Evolutionary conservation across 1,284 basidiomycete genomes (phyloP), one percentile per base, ranked within the genome.

Genomic region (Hymenochaete sp.): DNA sequence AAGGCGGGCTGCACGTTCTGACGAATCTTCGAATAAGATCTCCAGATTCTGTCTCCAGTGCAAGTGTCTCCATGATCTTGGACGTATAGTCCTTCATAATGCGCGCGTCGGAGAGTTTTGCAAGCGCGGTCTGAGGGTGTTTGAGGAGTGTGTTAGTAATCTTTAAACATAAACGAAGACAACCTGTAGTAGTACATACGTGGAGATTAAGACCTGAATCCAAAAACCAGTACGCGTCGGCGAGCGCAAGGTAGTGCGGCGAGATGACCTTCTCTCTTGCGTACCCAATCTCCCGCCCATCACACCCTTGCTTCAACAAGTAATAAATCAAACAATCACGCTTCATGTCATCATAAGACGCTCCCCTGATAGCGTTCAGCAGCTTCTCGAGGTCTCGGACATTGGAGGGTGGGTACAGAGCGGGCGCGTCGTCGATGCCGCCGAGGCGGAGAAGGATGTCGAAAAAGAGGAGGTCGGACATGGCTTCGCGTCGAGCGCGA

Each of bases 151-250:
- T 14, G 10, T 11, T 21, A n/a, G 33, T 5, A 44, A 16, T 13
- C 36, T 10, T 3, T 14, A 13, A 13, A 41, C 2, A 35, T 16
- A 8, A 35, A n/a, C 32, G 13, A 39, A 18, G 29, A 45, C 21
- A 31, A 35, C 8, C 21, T 11, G 43, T 45, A 24, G 27, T 24
- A 21, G 39, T 24, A 42, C 21, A 53, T 59, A 85, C 82, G 40
- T 68, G 57, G 44, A 82, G 59, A 36, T 78, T 66, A 16, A 70
- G 64, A n/a, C 79, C 82, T 2, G 74, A 69, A 61, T 89, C 85
- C 53, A 89, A 62, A 56, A 74, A 64, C 82, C 83, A 89, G 64
- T 88, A 89, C 55, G 84, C 85, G 61, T 86, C 80, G 18, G 81
- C 73, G 37, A 87, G 67, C 7, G 72, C 67, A 11, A 72, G 67